These are phyloP conservation scores for Pestalotiopsis sp. DNA, from an alignment of 2,329 filamentous ascomycete species.

Conservation along the genomic window DNA sequence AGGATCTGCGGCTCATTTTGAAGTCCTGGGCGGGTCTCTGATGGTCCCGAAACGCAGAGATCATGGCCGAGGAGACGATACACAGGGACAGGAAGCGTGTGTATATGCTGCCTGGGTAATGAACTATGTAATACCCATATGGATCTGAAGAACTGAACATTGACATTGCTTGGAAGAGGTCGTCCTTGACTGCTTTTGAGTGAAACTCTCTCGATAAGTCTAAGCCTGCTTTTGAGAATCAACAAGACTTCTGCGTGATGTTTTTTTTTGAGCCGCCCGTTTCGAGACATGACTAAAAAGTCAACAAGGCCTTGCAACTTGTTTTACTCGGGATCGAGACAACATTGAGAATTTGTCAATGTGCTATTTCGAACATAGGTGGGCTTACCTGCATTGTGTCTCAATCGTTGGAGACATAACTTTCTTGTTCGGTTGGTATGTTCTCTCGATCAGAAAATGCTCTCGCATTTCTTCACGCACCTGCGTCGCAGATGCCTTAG, in stretches of 20 bases:
- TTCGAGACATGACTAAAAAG: too few species aligned
- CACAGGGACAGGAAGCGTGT: neutral
- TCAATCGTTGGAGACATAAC: neutral
- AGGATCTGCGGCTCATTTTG: neutral
- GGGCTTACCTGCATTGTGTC: neutral
- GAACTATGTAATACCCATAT: neutral
- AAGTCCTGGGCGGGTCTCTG: neutral
- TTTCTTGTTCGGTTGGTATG: neutral
- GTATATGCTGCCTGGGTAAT: neutral
- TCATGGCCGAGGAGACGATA: neutral
- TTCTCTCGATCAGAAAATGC: neutral
- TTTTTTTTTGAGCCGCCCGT: too few species aligned
- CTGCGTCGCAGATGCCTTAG: neutral
- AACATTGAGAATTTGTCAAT: too few species aligned
- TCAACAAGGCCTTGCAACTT: too few species aligned
- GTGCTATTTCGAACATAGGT: too few species aligned
- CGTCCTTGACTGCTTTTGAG: too few species aligned
- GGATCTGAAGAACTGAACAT: neutral
- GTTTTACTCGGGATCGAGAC: too few species aligned
- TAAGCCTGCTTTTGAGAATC: too few species aligned
- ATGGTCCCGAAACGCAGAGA: neutral
- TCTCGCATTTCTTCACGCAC: neutral
- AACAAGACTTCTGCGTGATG: too few species aligned
- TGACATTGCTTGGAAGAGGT: neutral
- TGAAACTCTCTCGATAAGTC: too few species aligned